Conservation (phyloP, 73 alveolate species). For the Paramecium caudatum region DNA sequence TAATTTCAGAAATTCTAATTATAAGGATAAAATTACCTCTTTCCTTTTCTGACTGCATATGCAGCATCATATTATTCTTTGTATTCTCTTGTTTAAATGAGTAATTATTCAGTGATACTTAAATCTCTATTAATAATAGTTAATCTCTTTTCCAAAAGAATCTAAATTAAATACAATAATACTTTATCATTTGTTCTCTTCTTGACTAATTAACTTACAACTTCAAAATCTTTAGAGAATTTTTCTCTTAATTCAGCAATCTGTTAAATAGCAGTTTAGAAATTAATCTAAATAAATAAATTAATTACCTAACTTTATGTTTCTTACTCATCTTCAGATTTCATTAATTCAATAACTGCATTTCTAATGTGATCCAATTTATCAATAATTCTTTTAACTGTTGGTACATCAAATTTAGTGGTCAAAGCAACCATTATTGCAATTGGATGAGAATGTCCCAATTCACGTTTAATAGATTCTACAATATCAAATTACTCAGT, state of each 20-base stretch:
- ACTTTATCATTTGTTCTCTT: constrained; percentile 41
- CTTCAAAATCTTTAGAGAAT: constrained; percentile 24
- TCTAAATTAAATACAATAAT: neutral
- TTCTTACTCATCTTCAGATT: constrained; percentile 61
- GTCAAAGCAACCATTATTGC: constrained; percentile 60
- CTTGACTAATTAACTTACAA: neutral
- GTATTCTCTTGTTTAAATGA: constrained; percentile 52
- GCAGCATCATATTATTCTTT: constrained; percentile 68
- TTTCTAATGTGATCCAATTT: constrained; percentile 57
- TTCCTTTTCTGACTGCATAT: constrained; percentile 58
- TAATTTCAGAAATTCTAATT: constrained; percentile 51
- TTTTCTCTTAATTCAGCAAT: constrained; percentile 62
- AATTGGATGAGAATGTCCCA: constrained; percentile 53
- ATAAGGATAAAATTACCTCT: neutral
- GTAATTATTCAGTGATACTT: neutral
- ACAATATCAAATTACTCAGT: constrained; percentile 38
- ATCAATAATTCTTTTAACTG: constrained; percentile 64
- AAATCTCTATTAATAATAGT: constrained; percentile 44
- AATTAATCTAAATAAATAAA: neutral
- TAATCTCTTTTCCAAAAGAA: constrained; percentile 51
- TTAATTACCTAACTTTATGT: neutral
- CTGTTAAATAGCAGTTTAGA: constrained; percentile 18
- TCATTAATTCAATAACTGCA: neutral
- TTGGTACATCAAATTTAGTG: constrained; percentile 60
- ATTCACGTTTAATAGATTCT: constrained; percentile 49